Conservation (phyloP, 208 protist species). For the Crithidia sp. region DNA sequence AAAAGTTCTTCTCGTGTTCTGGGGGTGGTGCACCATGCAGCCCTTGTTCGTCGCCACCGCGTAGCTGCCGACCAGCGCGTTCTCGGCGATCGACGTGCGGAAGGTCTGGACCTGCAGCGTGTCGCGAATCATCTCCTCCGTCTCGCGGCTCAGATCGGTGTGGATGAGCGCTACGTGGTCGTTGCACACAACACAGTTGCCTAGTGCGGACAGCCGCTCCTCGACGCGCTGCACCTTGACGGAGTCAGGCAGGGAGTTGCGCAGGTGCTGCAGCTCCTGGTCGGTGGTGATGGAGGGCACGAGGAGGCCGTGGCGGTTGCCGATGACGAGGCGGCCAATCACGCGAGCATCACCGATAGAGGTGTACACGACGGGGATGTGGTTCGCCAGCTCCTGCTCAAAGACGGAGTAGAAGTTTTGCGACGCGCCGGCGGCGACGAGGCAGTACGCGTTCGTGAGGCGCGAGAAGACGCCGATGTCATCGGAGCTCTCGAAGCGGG, state of each 20-base stretch:
- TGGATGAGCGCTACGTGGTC: conserved; percentile 99
- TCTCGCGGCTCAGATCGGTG: conserved; percentile 99
- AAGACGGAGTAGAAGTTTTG: conserved; percentile 99
- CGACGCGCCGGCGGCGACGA: conserved; percentile 96
- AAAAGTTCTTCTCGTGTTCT: too few species aligned
- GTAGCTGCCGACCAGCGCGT: conserved; percentile 99
- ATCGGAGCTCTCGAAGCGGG: conserved; percentile 98
- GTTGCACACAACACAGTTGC: conserved; percentile 99
- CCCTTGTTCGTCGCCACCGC: conserved; percentile 98
- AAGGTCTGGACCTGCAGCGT: conserved; percentile 99
- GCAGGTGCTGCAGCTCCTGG: conserved; percentile 99
- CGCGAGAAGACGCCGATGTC: conserved; percentile 99
- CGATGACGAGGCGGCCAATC: conserved; percentile 97
- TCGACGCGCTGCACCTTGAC: conserved; percentile 98
- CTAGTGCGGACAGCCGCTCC: conserved; percentile 98
- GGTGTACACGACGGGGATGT: conserved; percentile 98
- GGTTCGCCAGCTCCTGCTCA: conserved; percentile 97
- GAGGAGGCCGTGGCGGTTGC: conserved; percentile 98
- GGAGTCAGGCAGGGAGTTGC: conserved; percentile 98
- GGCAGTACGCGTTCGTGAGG: conserved; percentile 99
- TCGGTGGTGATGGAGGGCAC: conserved; percentile 99
- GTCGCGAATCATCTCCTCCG: conserved; percentile 99
- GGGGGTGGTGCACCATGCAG: conserved; percentile 97
- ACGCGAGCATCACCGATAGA: conserved; percentile 97
- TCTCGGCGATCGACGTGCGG: conserved; percentile 97